Conservation (phyloP, 768 basidiomycete genomes). For the Suillus americanus region DNA sequence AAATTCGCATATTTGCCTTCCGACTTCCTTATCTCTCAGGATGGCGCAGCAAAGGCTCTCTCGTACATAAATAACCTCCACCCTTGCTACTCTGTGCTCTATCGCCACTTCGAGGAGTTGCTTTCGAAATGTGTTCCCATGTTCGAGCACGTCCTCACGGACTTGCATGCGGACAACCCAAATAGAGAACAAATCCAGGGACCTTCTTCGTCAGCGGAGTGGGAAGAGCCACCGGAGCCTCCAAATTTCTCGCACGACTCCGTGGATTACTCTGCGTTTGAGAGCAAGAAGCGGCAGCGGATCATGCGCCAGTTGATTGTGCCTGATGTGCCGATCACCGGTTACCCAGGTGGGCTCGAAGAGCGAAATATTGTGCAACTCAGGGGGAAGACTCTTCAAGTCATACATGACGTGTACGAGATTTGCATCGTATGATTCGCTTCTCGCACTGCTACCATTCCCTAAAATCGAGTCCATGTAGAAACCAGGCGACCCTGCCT, state of each 20-base stretch:
- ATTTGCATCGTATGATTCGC: conserved; percentile 39
- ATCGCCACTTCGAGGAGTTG: conserved; percentile 32
- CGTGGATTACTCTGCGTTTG: conserved; percentile 44
- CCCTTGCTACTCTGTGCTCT: conserved; percentile 32
- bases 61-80: conserved; percentile 59
- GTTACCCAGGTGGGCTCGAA: conserved; percentile 49
- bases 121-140: conserved; percentile 43
- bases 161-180: conserved; percentile 50
- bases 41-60: conserved; percentile 31
- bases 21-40: conserved; percentile 36
- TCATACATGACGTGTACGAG: conserved; percentile 42
- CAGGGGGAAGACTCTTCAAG: conserved; percentile 39
- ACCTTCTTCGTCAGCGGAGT: conserved; percentile 39
- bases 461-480: conserved; percentile 12
- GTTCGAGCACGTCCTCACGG: conserved; percentile 53
- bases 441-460: not conserved
- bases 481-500: conserved; percentile 35
- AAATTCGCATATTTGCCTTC: conserved; percentile 46
- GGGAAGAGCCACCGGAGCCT: conserved; percentile 50
- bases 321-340: conserved; percentile 42
- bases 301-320: conserved; percentile 41
- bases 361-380: conserved; percentile 36
- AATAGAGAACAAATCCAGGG: conserved; percentile 42
- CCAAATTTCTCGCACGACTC: conserved; percentile 52
- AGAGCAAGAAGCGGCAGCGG: conserved; percentile 44